Conservation (phyloP, 2,329 filamentous ascomycete species). For the Paraphoma chrysanthemicola region DNA sequence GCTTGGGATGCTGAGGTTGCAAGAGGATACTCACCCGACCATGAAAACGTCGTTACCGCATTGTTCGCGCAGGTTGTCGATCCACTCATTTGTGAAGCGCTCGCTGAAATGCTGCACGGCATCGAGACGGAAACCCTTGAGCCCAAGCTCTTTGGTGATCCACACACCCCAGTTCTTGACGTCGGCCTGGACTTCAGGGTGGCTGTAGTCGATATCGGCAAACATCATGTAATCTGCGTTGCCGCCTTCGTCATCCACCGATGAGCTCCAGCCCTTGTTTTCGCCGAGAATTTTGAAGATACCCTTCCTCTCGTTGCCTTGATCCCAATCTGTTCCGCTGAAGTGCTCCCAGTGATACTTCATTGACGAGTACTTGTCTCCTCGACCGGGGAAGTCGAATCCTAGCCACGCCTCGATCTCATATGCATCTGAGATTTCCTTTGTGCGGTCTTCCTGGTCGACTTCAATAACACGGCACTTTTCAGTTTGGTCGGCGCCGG, state of each 20-base stretch:
- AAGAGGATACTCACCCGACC: conserved; percentile 52
- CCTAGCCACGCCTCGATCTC: conserved; percentile 73
- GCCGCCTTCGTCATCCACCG: conserved; percentile 69
- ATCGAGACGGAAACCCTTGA: conserved; percentile 73
- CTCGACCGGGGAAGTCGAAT: conserved; percentile 70
- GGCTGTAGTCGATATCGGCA: conserved; percentile 69
- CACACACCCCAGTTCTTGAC: conserved; percentile 71
- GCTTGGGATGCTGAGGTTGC: too few relatives aligned
- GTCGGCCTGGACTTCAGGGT: conserved; percentile 67
- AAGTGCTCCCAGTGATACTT: conserved; percentile 75
- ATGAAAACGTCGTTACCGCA: conserved; percentile 64
- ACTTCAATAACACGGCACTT: conserved; percentile 69
- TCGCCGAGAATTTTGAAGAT: conserved; percentile 71
- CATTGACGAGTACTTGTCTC: conserved; percentile 64
- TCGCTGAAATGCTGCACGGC: conserved; percentile 76
- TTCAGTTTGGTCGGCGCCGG: conserved; percentile 71
- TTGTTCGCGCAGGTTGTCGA: conserved; percentile 60
- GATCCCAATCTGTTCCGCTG: conserved; percentile 71
- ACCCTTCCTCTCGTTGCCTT: conserved; percentile 61
- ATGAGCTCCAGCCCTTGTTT: conserved; percentile 69
- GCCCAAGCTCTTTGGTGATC: conserved; percentile 66
- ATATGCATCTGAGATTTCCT: conserved; percentile 61
- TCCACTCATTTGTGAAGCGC: conserved; percentile 71
- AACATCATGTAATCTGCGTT: conserved; percentile 77
- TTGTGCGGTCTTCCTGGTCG: conserved; percentile 63